These are phyloP conservation scores for Polychytrium aggregatum DNA, from an alignment of 192 early-diverging fungal genomes.

Conservation along the genomic window DNA sequence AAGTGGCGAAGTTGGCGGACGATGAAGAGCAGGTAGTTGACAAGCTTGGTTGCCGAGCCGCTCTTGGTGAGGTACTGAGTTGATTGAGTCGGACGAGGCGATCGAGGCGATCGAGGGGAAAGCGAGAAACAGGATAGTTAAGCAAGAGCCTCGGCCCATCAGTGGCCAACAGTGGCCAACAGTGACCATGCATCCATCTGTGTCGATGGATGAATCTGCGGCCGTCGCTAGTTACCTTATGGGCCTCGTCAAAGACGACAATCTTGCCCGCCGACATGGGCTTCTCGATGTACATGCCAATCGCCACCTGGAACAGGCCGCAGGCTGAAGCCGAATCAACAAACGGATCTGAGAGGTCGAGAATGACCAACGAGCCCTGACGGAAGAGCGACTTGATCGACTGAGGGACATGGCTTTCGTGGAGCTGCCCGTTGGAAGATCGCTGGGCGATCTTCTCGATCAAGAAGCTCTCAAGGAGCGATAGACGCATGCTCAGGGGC, in stretches of 20 bases:
- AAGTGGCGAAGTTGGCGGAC: slow-evolving; percentile 21
- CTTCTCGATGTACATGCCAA: slow-evolving; percentile 10
- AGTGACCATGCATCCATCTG: no score
- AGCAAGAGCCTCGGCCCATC: no score
- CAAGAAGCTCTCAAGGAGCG: slow-evolving; percentile 15
- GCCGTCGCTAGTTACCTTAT: slow-evolving; percentile 22
- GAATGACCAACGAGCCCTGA: slow-evolving; percentile 9
- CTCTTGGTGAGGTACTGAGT: no score
- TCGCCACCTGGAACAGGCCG: slow-evolving; percentile 20
- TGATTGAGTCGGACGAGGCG: no score
- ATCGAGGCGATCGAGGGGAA: no score
- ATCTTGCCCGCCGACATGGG: slow-evolving; percentile 12
- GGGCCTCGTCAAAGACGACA: slow-evolving; percentile 22
- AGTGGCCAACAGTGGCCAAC: no score
- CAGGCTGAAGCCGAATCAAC: slow-evolving; percentile 14
- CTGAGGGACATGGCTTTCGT: no score
- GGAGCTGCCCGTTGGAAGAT: no score
- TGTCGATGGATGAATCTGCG: no score
- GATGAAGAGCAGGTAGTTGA: slow-evolving; percentile 9
- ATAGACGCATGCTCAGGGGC: slow-evolving; percentile 14
- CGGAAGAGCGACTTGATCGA: not conserved
- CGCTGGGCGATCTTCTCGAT: slow-evolving; percentile 12
- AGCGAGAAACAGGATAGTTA: no score
- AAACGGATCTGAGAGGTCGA: slow-evolving; percentile 19
- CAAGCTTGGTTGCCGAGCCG: no score